phyloP scores from a whole-genome alignment of 225 moss, liverwort and hornwort genomes.

The Marchantia polymorpha region DNA sequence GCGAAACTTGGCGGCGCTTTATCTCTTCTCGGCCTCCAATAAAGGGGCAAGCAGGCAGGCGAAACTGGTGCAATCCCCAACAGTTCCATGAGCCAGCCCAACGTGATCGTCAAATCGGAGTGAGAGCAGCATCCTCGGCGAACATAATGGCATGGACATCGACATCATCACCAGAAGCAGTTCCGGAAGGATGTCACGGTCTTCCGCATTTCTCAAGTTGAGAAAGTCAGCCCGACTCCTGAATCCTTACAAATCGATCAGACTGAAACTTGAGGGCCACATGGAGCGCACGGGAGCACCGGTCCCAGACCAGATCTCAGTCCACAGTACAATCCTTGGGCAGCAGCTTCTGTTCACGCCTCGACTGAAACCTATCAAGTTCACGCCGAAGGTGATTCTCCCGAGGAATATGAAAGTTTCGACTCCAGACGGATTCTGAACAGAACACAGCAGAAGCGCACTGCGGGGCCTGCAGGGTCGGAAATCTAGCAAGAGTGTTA shows the following conservation, averaged over 20 bases:
- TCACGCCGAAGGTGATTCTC: not conserved
- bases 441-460: not conserved
- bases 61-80: not conserved
- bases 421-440: not conserved
- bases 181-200: not conserved
- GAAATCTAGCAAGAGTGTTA: not conserved
- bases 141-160: not conserved
- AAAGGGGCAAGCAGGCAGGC: not conserved
- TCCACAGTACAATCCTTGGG: not conserved
- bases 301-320: not conserved
- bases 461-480: not conserved
- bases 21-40: not conserved
- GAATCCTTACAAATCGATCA: not conserved
- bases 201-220: not conserved
- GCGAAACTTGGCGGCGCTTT: not conserved
- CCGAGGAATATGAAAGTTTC: too few relatives aligned
- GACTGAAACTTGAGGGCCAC: not conserved
- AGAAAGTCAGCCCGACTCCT: not conserved
- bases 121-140: not conserved
- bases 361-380: not conserved
- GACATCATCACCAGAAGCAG: not conserved
- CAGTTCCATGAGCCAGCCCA: conserved; percentile 4
- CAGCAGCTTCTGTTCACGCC: not conserved
- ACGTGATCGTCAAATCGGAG: not conserved
- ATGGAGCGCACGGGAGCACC: not conserved